Evolutionary conservation across 352 stramenopile species (phyloP).

Genomic region (Globisporangium barbulae): DNA sequence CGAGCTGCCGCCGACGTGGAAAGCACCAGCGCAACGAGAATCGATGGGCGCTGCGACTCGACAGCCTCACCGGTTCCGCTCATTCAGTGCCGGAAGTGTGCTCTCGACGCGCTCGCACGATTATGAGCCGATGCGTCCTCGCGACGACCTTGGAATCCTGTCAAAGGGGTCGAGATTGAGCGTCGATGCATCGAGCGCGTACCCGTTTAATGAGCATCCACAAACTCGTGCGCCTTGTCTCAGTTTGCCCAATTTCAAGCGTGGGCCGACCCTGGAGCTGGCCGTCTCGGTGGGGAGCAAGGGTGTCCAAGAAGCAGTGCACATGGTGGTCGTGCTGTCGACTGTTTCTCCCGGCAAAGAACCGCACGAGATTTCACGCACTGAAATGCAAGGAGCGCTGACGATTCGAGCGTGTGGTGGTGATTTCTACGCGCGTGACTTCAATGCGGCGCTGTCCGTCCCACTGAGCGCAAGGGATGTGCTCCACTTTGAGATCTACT

Average conservation of each 20-base stretch:
- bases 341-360: constrained; percentile 45
- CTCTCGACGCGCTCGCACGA: constrained; percentile 38
- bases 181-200: constrained; percentile 6
- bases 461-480: constrained; percentile 57
- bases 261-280: constrained; percentile 59
- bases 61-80: constrained; percentile 35
- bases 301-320: constrained; percentile 53
- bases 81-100: constrained; percentile 65
- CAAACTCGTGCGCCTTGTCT: constrained; percentile 52
- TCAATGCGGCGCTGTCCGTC: constrained; percentile 67
- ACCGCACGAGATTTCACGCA: constrained; percentile 62
- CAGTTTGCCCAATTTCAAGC: constrained; percentile 66
- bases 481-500: constrained; percentile 81
- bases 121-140: constrained; percentile 24
- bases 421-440: constrained; percentile 77
- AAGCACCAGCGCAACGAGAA: constrained; percentile 18
- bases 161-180: constrained; percentile 31
- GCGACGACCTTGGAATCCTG: constrained; percentile 42
- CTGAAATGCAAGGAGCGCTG: constrained; percentile 72
- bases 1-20: constrained; percentile 21
- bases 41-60: neutral
- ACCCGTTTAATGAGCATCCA: constrained; percentile 22
- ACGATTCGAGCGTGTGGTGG: constrained; percentile 63
- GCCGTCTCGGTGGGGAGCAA: constrained; percentile 76
- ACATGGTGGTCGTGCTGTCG: constrained; percentile 76